Conservation (phyloP, 225 moss, liverwort and hornwort genomes). For the Asterella californica region DNA sequence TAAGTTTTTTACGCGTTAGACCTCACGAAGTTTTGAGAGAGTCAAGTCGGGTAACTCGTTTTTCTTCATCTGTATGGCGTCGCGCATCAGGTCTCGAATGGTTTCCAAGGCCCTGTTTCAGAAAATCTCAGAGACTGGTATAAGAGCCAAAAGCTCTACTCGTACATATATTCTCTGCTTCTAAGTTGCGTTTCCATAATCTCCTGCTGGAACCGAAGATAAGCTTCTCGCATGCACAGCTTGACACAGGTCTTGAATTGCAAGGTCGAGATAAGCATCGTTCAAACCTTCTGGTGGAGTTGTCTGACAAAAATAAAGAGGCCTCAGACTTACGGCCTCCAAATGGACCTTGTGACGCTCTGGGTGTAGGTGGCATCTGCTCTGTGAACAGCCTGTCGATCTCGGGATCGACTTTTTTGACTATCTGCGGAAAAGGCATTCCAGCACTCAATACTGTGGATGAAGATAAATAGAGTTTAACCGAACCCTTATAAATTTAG, state of each 20-base stretch:
- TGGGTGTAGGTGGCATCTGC: slow-evolving; percentile 35
- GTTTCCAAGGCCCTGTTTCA: slow-evolving; percentile 66
- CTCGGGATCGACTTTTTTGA: slow-evolving; percentile 26
- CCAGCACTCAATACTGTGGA: background rate
- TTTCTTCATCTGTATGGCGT: slow-evolving; percentile 84
- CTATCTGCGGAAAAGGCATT: slow-evolving; percentile 17
- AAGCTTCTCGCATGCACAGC: too few relatives aligned
- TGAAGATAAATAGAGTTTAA: background rate
- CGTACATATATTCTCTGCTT: background rate
- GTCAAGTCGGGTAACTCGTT: slow-evolving; percentile 78
- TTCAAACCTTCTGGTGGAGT: slow-evolving; percentile 36
- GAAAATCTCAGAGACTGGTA: background rate
- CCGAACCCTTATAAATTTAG: background rate
- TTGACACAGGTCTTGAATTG: too few relatives aligned
- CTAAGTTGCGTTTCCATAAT: too few relatives aligned
- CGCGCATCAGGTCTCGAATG: slow-evolving; percentile 80
- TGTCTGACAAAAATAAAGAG: slow-evolving; percentile 21
- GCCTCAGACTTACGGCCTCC: slow-evolving; percentile 11
- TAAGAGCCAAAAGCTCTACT: background rate
- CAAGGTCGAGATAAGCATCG: background rate
- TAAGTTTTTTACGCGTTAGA: slow-evolving; percentile 14
- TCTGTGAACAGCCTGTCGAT: slow-evolving; percentile 44
- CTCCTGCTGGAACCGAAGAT: too few relatives aligned
- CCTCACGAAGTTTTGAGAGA: slow-evolving; percentile 78
- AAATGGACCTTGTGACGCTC: slow-evolving; percentile 7